A percentile compares a stretch with the other conserved stretches of the same genome.
Conservation (phyloP, 2,329 filamentous ascomycete species). For the Fusarium phyllophilum region DNA sequence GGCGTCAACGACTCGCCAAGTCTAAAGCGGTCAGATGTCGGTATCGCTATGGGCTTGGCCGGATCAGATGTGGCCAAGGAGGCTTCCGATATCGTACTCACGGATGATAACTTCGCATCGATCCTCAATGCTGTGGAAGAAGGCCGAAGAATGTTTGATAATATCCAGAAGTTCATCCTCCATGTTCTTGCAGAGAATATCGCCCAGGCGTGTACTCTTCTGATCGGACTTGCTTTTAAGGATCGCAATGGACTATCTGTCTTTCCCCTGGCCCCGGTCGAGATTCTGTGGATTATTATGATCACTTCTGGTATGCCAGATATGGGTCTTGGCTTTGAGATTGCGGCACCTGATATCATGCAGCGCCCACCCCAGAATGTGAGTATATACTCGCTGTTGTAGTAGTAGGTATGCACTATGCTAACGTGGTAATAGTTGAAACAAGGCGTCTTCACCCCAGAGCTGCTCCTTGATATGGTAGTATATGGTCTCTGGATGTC, state of each 20-base stretch:
- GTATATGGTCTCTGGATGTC: too few species aligned
- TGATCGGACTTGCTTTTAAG: conserved; percentile 77
- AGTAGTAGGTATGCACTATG: too few species aligned
- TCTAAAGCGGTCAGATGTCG: conserved; percentile 74
- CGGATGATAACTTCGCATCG: conserved; percentile 77
- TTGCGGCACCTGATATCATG: too few species aligned
- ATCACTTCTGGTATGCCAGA: too few species aligned
- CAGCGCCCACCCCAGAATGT: too few species aligned
- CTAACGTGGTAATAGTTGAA: too few species aligned
- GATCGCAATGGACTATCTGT: conserved; percentile 70
- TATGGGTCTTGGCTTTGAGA: too few species aligned
- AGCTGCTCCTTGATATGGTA: too few species aligned
- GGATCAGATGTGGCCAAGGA: conserved; percentile 78
- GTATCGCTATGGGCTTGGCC: conserved; percentile 75
- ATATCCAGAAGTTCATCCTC: conserved; percentile 78
- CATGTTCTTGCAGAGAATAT: conserved; percentile 75
- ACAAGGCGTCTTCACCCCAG: too few species aligned
- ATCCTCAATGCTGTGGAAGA: conserved; percentile 77
- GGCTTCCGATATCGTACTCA: conserved; percentile 73
- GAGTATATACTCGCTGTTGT: too few species aligned
- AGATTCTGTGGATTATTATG: conserved; percentile 69
- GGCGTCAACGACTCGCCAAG: conserved; percentile 77
- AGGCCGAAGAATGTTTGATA: conserved; percentile 76
- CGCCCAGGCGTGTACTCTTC: conserved; percentile 72
- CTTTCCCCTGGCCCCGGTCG: conserved; percentile 77